These are phyloP conservation scores for Solanum medicagineum DNA, from an alignment of 257 asterid species.

Conservation along the genomic window DNA sequence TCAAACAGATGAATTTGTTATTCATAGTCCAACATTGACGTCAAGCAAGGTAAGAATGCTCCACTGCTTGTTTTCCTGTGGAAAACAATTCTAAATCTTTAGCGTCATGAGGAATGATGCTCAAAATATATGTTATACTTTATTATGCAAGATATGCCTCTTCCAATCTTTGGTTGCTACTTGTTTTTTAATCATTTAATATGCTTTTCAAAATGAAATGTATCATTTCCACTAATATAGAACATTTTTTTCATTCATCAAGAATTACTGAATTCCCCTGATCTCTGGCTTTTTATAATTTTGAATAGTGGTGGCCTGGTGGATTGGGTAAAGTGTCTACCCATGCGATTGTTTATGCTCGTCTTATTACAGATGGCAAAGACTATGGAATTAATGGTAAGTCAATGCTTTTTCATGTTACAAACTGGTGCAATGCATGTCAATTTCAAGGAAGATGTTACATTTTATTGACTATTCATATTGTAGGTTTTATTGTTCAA, in stretches of 20 bases:
- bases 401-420: neutral
- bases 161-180: neutral
- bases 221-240: neutral
- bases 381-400: constrained; percentile 87
- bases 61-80: neutral
- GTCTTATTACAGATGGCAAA: constrained; percentile 68
- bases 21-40: constrained; percentile 95
- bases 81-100: neutral
- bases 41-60: constrained; percentile 77
- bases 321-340: constrained; percentile 97
- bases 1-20: constrained; percentile 75
- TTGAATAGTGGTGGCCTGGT: constrained; percentile 97
- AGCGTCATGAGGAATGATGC: neutral
- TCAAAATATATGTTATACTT: neutral
- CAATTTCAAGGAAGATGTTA: neutral
- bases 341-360: constrained; percentile 87
- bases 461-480: neutral
- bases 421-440: neutral
- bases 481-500: constrained; percentile 81
- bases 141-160: neutral
- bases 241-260: neutral
- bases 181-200: neutral
- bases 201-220: neutral
- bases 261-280: neutral
- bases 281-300: neutral